Conservation (phyloP, 768 basidiomycete genomes). For the Psilocybe sp. region DNA sequence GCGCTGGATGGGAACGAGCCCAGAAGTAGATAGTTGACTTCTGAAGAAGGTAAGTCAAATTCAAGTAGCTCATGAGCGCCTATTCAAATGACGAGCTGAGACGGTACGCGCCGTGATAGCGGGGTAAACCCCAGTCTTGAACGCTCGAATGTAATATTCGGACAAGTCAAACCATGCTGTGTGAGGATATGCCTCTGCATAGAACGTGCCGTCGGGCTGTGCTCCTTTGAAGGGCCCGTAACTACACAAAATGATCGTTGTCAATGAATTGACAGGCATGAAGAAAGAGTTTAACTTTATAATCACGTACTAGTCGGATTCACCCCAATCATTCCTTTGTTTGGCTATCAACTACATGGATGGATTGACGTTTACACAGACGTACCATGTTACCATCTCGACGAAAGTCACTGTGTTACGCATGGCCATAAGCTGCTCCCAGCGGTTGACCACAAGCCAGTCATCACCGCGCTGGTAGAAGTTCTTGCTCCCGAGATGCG, state of each 20-base stretch:
- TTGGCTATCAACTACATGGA: background rate
- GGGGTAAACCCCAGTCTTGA: constrained; percentile 65
- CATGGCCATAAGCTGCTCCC: constrained; percentile 66
- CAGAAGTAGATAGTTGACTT: constrained; percentile 51
- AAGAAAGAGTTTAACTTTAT: background rate
- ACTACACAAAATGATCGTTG: constrained; percentile 21
- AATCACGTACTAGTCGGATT: constrained; percentile 71
- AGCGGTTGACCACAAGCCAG: constrained; percentile 65
- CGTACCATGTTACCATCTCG: constrained; percentile 69
- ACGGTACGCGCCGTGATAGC: constrained; percentile 46
- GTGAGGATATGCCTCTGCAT: constrained; percentile 42
- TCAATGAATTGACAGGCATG: background rate
- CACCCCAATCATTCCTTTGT: constrained; percentile 70
- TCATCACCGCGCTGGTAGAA: constrained; percentile 65
- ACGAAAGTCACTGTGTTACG: constrained; percentile 52
- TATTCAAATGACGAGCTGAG: constrained; percentile 17
- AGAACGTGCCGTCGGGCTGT: constrained; percentile 42
- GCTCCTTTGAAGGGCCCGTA: constrained; percentile 57
- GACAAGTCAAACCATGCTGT: constrained; percentile 61
- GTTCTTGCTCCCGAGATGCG: constrained; percentile 58
- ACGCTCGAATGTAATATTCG: constrained; percentile 63
- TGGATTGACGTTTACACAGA: background rate
- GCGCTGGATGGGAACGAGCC: constrained; percentile 64
- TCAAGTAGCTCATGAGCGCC: background rate
- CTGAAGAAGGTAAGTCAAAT: constrained; percentile 20